phyloP scores from a whole-genome alignment of 192 early-diverging fungal genomes.

The Umbelopsis sp. region DNA sequence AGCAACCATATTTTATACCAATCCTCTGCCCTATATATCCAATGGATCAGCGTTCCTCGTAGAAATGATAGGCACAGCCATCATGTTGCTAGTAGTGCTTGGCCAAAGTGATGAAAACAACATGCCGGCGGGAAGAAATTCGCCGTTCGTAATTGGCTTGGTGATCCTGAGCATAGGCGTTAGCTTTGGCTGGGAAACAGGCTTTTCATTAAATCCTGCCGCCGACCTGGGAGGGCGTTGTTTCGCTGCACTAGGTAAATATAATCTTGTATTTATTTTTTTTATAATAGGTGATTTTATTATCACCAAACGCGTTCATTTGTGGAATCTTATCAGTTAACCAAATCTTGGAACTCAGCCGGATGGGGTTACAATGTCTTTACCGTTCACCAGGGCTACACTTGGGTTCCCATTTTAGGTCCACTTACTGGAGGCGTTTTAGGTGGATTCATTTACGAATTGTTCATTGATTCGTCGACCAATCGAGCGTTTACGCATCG shows the following conservation, averaged over 20 bases:
- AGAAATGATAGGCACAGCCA: constrained; percentile 72
- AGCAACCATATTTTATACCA: constrained; percentile 68
- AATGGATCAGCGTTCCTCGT: constrained; percentile 58
- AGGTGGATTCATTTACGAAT: constrained; percentile 63
- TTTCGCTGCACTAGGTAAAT: constrained; percentile 50
- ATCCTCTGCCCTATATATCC: constrained; percentile 57
- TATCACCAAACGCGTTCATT: neutral
- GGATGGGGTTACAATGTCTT: constrained; percentile 72
- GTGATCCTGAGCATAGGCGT: constrained; percentile 28
- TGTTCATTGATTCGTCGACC: constrained; percentile 51
- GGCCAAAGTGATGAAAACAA: constrained; percentile 48
- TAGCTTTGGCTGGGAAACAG: constrained; percentile 30
- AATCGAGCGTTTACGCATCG: constrained; percentile 7
- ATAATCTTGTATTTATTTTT: neutral
- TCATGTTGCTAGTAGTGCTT: constrained; percentile 67
- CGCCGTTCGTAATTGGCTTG: constrained; percentile 60
- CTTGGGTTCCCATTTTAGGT: constrained; percentile 71
- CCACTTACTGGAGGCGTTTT: constrained; percentile 67
- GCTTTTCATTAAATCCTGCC: constrained; percentile 67
- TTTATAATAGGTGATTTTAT: constrained; percentile 10
- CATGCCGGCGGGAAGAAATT: constrained; percentile 18
- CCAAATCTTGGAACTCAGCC: constrained; percentile 20
- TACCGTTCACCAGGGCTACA: constrained; percentile 66
- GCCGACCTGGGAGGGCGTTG: constrained; percentile 82
- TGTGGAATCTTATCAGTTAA: neutral